These are phyloP conservation scores for Pisolithus thermaeus DNA, from an alignment of 1,284 basidiomycete species.

Conservation along the genomic window DNA sequence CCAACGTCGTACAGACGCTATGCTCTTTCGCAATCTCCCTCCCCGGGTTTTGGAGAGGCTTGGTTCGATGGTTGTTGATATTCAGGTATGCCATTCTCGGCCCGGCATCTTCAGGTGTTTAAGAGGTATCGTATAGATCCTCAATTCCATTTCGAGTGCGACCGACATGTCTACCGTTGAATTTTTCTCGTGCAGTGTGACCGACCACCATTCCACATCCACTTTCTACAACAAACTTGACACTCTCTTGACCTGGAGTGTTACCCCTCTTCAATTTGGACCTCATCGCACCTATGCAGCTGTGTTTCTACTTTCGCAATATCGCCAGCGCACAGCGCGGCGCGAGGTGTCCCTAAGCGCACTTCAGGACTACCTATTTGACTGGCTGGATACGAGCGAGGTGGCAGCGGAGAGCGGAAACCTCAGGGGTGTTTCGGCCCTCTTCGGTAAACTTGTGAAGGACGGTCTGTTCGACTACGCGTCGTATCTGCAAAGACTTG, in stretches of 20 bases:
- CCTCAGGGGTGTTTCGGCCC: constrained; percentile 57
- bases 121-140: constrained; percentile 41
- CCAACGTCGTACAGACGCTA: constrained; percentile 66
- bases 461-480: constrained; percentile 76
- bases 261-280: constrained; percentile 79
- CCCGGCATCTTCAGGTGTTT: background rate
- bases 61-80: constrained; percentile 65
- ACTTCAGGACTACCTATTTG: constrained; percentile 71
- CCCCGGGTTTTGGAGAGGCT: constrained; percentile 52
- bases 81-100: constrained; percentile 47
- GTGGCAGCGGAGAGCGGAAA: constrained; percentile 56
- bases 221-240: constrained; percentile 69
- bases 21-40: constrained; percentile 67
- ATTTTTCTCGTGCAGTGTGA: constrained; percentile 49
- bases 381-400: constrained; percentile 76
- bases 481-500: constrained; percentile 79
- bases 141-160: constrained; percentile 73
- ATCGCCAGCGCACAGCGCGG: constrained; percentile 59
- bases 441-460: constrained; percentile 78
- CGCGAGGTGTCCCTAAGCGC: constrained; percentile 50
- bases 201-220: constrained; percentile 36
- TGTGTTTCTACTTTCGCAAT: constrained; percentile 67
- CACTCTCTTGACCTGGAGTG: constrained; percentile 81
- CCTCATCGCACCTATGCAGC: constrained; percentile 82
- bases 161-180: constrained; percentile 59